Conservation (phyloP, 1,139 yeast genomes). For the Yamadazyma jaroonii region DNA sequence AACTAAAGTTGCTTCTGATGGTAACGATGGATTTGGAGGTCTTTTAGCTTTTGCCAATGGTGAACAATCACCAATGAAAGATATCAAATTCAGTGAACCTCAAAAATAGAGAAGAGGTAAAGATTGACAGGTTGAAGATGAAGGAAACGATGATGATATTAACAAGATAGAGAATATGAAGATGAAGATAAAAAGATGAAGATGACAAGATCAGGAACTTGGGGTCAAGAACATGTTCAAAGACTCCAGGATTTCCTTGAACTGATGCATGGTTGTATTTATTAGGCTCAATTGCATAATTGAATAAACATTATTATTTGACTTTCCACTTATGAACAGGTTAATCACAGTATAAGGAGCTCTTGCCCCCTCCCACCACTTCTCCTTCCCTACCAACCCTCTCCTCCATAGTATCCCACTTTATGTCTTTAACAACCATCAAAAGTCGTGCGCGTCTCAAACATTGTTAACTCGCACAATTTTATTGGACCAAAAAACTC, state of each 20-base stretch:
- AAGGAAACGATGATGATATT: not conserved
- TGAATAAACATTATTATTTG: not conserved
- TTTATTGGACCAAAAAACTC: constrained; percentile 12
- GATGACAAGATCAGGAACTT: no score
- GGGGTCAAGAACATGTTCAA: no score
- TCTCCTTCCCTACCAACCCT: no score
- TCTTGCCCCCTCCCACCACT: no score
- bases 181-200: no score
- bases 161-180: not conserved
- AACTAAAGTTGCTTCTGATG: constrained; percentile 30
- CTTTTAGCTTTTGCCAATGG: constrained; percentile 34
- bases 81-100: constrained; percentile 34
- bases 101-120: constrained; percentile 16
- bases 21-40: constrained; percentile 31
- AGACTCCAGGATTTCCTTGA: no score
- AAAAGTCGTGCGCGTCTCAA: not conserved
- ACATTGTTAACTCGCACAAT: constrained; percentile 8
- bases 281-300: constrained; percentile 2
- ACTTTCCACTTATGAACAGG: no score
- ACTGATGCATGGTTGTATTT: not conserved
- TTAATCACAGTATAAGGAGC: no score
- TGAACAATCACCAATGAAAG: constrained; percentile 35
- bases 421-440: no score
- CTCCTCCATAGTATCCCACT: no score
- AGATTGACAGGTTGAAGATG: no score